Conservation (phyloP, 371 early-diverging fungal species). For the Apophysomyces variabilis region DNA sequence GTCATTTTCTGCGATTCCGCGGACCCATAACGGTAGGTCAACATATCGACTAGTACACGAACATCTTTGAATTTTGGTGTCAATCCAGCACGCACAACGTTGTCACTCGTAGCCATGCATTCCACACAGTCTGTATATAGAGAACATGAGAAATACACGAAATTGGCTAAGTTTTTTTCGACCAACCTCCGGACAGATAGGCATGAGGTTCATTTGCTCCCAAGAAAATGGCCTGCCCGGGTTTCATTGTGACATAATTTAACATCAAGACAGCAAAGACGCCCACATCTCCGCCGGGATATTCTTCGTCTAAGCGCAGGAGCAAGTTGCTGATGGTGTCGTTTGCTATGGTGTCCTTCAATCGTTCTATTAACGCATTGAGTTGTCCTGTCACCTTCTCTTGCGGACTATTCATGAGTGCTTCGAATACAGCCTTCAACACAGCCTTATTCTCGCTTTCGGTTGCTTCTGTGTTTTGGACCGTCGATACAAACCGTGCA, state of each 20-base stretch:
- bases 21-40: constrained; percentile 87
- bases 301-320: constrained; percentile 78
- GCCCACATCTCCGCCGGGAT: constrained; percentile 91
- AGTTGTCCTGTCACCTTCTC: constrained; percentile 59
- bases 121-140: constrained; percentile 85
- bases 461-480: constrained; percentile 15
- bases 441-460: constrained; percentile 55
- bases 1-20: constrained; percentile 78
- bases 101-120: constrained; percentile 98
- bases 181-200: constrained; percentile 87
- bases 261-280: constrained; percentile 86
- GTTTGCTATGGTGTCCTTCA: constrained; percentile 27
- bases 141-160: background rate
- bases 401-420: constrained; percentile 68
- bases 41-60: constrained; percentile 86
- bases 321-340: constrained; percentile 67
- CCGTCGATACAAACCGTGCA: constrained; percentile 36
- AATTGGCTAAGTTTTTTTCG: background rate
- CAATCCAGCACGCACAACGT: constrained; percentile 96
- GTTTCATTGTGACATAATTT: constrained; percentile 80
- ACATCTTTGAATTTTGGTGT: constrained; percentile 99
- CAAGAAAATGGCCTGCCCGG: constrained; percentile 93
- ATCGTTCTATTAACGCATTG: constrained; percentile 54
- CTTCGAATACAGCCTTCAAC: constrained; percentile 69
- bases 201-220: constrained; percentile 98